These are phyloP conservation scores for Phialophora tarda DNA, from an alignment of 2,329 filamentous ascomycete genomes.

Conservation along the genomic window DNA sequence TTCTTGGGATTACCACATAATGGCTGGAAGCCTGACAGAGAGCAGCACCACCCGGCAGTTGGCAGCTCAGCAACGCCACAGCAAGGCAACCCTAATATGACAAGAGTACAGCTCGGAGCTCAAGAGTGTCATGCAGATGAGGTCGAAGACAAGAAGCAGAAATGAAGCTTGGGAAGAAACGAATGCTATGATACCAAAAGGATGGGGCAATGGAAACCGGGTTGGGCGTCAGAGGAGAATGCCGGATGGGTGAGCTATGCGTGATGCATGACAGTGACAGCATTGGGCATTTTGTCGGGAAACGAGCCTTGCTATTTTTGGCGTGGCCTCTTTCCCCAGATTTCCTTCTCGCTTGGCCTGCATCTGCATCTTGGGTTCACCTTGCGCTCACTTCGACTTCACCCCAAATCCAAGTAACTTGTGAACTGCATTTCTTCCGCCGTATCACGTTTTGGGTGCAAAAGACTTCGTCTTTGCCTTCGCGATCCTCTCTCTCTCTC, in stretches of 20 bases:
- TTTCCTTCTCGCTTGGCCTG: slow-evolving; percentile 5
- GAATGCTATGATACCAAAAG: slow-evolving; percentile 11
- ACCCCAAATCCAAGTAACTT: neutral
- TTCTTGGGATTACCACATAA: slow-evolving; percentile 19
- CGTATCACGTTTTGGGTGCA: neutral
- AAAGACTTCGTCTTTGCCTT: neutral
- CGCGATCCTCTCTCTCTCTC: neutral
- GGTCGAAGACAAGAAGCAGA: slow-evolving; percentile 1
- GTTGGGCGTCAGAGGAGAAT: slow-evolving; percentile 7
- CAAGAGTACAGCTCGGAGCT: neutral
- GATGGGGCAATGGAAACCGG: slow-evolving; percentile 4
- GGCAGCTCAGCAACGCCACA: slow-evolving; percentile 5
- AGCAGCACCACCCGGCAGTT: neutral
- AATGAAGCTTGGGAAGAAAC: neutral
- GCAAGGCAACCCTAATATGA: slow-evolving; percentile 10
- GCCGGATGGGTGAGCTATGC: slow-evolving; percentile 3
- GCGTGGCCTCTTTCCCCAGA: slow-evolving; percentile 9
- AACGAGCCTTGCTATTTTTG: neutral
- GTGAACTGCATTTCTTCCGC: neutral
- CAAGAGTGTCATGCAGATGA: slow-evolving; percentile 8
- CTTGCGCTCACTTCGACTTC: slow-evolving; percentile 1
- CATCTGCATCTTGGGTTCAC: neutral
- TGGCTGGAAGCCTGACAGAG: slow-evolving; percentile 23
- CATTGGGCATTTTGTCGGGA: slow-evolving; percentile 10
- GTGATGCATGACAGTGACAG: slow-evolving; percentile 13